phyloP scores from a whole-genome alignment of 2,329 filamentous ascomycete species.

The Colletotrichum ledebouriae region DNA sequence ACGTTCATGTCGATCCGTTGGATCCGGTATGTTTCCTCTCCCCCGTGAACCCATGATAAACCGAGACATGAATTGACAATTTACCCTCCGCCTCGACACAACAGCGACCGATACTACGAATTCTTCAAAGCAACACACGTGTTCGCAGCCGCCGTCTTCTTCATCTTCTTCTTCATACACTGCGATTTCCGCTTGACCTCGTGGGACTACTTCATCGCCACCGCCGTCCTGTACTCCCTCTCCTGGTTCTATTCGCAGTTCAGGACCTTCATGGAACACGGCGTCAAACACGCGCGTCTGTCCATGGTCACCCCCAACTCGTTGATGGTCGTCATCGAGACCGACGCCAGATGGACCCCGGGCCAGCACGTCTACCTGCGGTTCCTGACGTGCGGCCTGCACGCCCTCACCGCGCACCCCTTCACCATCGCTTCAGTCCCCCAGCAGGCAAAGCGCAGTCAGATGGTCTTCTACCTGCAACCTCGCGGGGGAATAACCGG shows the following conservation, averaged over 20 bases:
- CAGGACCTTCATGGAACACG: constrained; percentile 55
- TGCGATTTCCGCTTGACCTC: constrained; percentile 68
- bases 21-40: constrained; percentile 57
- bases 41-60: background rate
- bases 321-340: constrained; percentile 59
- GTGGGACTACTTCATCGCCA: constrained; percentile 73
- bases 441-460: constrained; percentile 44
- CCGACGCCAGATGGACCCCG: constrained; percentile 60
- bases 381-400: constrained; percentile 60
- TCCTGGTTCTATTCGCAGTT: constrained; percentile 57
- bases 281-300: constrained; percentile 9
- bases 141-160: constrained; percentile 64
- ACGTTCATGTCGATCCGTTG: constrained; percentile 64
- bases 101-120: constrained; percentile 68
- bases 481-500: constrained; percentile 64
- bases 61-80: too few species aligned
- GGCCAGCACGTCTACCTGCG: constrained; percentile 70
- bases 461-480: constrained; percentile 67
- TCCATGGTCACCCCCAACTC: constrained; percentile 44
- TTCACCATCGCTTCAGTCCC: constrained; percentile 69
- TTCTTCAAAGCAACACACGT: constrained; percentile 72
- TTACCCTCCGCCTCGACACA: constrained; percentile 42
- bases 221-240: constrained; percentile 53
- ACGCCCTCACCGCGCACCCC: constrained; percentile 63
- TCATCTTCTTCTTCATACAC: constrained; percentile 72